phyloP scores from a whole-genome alignment of 2,329 filamentous ascomycete genomes.

The Phyllosticta citribraziliensis region DNA sequence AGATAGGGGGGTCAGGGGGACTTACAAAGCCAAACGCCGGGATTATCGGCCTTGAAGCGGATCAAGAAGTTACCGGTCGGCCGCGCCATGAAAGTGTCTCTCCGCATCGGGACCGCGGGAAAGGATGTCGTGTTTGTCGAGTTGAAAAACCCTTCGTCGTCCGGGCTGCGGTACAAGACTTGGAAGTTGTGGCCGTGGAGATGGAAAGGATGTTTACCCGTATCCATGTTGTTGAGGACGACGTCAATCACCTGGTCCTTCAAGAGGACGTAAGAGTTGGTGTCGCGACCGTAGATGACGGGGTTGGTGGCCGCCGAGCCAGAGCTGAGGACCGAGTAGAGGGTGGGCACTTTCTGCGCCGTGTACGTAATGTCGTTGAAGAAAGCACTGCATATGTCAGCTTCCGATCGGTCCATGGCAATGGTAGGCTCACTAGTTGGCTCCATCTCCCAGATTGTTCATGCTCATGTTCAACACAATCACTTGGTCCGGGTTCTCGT shows the following conservation, averaged over 20 bases:
- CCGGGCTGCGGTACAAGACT: constrained; percentile 30
- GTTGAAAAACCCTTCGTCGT: constrained; percentile 22
- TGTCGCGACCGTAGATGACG: constrained; percentile 50
- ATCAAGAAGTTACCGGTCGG: constrained; percentile 41
- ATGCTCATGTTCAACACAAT: constrained; percentile 28
- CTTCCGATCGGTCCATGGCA: neutral
- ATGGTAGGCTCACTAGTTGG: constrained; percentile 9
- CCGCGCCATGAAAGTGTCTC: constrained; percentile 39
- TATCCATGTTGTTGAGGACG: constrained; percentile 16
- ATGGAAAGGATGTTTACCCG: constrained; percentile 34
- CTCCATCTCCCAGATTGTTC: constrained; percentile 29
- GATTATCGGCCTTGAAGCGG: constrained; percentile 41
- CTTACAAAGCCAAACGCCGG: constrained; percentile 20
- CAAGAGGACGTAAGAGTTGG: constrained; percentile 21
- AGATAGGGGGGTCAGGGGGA: neutral
- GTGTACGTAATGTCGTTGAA: constrained; percentile 52
- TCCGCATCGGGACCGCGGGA: constrained; percentile 29
- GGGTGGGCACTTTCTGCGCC: constrained; percentile 53
- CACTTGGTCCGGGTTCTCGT: constrained; percentile 37
- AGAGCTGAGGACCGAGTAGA: constrained; percentile 57
- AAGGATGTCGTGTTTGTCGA: constrained; percentile 23
- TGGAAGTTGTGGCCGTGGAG: constrained; percentile 54
- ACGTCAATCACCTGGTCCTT: constrained; percentile 15
- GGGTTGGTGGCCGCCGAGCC: constrained; percentile 47
- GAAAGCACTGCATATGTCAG: constrained; percentile 21